Base-by-base conservation (phyloP, 2,329 filamentous ascomycete species). In the Ophiostoma novo-ulmi region DNA sequence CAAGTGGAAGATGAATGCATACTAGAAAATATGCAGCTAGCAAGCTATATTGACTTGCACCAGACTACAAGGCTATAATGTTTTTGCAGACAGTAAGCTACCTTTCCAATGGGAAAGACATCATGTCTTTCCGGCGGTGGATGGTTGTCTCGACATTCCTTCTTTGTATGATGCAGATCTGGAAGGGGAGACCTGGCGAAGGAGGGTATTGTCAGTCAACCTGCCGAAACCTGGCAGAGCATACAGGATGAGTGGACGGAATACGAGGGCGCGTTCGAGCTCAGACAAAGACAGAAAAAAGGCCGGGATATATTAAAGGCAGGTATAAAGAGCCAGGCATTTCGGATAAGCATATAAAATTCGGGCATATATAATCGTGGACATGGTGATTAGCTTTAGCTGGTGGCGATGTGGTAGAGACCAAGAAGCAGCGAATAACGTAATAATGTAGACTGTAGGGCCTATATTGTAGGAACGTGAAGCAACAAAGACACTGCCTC, bases 81-180 rank as follows among this genome's bases (percentile, higher is more conserved):
- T 35, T 31, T 36, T 17, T 63, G 58, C 26, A 63, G 11, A 63
- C 52, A 14, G 3, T n/a, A 31, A 58, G 8, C 52, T 20, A 35
- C 22, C 58, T 64, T 64, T 20, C 61, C 36, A 22, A 65, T 65
- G 63, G 36, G 35, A 65, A 65, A 39, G 63, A 22, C 63, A 39
- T 6, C 10, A 1, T 14, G 36, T 41, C 5, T 10, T 38, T 65
- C 61, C 35, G 61, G 35, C 39, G 35, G 61, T 65, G 61, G 14
- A 65, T 65, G 35, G 61, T 3, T 65, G 61, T 65, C 61, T 65
- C 20, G 20, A 39, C 35, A 41, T 10, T 65, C 6, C 17, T 26
- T 65, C 22, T 65, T 13, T 39, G 7, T 7, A 3, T 36, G 63
- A 22, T 38, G 35, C 36, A 65, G 36, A 22, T 26, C 4, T 4